A percentile compares a stretch with the other conserved stretches of the same genome.
phyloP scores from a whole-genome alignment of 179 eudicot genomes.

The Corrigiola litoralis region DNA sequence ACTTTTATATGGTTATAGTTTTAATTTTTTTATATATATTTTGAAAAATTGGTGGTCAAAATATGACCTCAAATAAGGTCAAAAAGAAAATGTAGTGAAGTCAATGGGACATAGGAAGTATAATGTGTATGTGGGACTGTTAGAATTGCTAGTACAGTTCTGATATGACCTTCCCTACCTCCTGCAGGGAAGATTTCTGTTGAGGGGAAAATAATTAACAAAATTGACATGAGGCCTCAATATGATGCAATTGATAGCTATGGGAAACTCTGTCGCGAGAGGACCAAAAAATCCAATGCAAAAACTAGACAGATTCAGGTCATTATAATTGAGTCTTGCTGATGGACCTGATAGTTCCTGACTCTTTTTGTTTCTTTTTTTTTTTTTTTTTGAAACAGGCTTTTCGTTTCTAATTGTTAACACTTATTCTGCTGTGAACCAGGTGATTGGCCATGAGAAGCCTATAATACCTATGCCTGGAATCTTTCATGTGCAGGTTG shows the following conservation, averaged over 20 bases:
- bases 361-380: not conserved
- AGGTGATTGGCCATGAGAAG: conserved; percentile 74
- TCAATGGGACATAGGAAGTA: too few relatives aligned
- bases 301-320: conserved; percentile 83
- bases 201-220: conserved; percentile 70
- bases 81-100: too few relatives aligned
- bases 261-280: conserved; percentile 74
- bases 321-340: not conserved
- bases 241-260: conserved; percentile 66
- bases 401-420: too few relatives aligned
- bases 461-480: conserved; percentile 77
- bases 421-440: conserved; percentile 2
- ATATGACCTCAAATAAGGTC: too few relatives aligned
- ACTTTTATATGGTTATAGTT: too few relatives aligned
- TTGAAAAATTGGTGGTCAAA: too few relatives aligned
- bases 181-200: conserved; percentile 55
- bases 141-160: not conserved
- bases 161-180: conserved; percentile 4
- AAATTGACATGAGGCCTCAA: conserved; percentile 91
- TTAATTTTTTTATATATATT: too few relatives aligned
- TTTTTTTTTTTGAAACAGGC: too few relatives aligned
- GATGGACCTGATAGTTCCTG: not conserved
- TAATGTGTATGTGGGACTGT: not conserved
- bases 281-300: conserved; percentile 60
- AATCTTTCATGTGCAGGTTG: conserved; percentile 37